A percentile compares a stretch with the other conserved stretches of the same genome.
These are phyloP conservation scores for Amanita bisporigera DNA, from an alignment of 1,284 basidiomycete genomes.

Conservation along the genomic window DNA sequence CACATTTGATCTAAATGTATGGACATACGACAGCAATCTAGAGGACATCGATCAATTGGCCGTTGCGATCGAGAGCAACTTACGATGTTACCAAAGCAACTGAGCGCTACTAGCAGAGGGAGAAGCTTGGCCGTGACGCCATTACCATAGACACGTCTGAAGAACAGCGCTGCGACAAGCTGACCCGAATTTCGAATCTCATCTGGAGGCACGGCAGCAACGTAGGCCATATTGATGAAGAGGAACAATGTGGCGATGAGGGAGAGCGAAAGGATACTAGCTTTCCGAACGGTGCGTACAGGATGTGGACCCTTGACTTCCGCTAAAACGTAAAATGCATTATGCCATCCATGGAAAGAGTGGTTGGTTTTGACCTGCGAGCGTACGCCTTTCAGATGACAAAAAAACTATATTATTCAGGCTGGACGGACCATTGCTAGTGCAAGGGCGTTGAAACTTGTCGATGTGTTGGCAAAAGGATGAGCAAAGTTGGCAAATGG, in stretches of 20 bases:
- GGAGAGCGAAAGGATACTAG: conserved; percentile 34
- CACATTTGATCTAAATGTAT: background rate
- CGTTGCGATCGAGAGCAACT: conserved; percentile 11
- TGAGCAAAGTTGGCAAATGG: conserved; percentile 39
- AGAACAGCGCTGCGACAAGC: conserved; percentile 42
- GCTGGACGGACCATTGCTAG: conserved; percentile 32
- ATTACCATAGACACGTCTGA: conserved; percentile 38
- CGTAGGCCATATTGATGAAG: conserved; percentile 42
- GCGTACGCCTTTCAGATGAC: background rate
- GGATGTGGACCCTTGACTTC: conserved; percentile 40
- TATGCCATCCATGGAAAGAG: conserved; percentile 42
- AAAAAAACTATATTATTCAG: background rate
- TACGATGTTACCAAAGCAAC: conserved; percentile 45
- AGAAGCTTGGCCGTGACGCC: conserved; percentile 25
- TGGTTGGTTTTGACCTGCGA: conserved; percentile 41
- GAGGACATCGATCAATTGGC: background rate
- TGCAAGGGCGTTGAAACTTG: conserved; percentile 37
- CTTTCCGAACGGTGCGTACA: conserved; percentile 38
- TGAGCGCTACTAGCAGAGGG: conserved; percentile 38
- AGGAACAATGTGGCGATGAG: conserved; percentile 35
- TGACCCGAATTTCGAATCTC: conserved; percentile 41
- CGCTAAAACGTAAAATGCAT: conserved; percentile 42
- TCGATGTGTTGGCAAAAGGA: conserved; percentile 38
- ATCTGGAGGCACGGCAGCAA: conserved; percentile 41
- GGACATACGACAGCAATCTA: conserved; percentile 39